Base-by-base conservation (phyloP, 306 rosid species). In the Cyclanthera cordifolia region DNA sequence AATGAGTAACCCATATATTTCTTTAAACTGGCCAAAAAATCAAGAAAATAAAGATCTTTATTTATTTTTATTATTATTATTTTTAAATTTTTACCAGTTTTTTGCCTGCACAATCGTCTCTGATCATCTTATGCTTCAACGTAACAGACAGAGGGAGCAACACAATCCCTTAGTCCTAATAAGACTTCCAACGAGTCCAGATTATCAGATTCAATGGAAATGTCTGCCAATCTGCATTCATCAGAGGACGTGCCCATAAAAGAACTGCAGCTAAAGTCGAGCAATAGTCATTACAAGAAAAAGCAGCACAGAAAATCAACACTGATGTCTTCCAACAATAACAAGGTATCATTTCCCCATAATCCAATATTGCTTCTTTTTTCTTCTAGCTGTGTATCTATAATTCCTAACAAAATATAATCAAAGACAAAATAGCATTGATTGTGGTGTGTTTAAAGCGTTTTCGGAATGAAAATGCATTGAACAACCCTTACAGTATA, bases 331-430 rank as follows among this genome's bases (percentile, higher is more conserved):
- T 75, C 75, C 76, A 75, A 72, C 28, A 73, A 77, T 68, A 79
- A 79, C 67, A 76, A 85, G 94, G 96, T 87, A 47, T 56, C n/a
- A 48, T 19, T 52, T 5, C 23, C 57, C 19, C 60, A 47, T n/a
- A 37, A 34, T 9, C 50, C 34, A 21, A 43, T 64, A 2, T 20
- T 56, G 8, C 43, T 58, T 16, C 8, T 57, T 16, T 57, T 57
- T 28, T 32, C 30, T 16, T 30, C 23, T 58, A 16, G 46, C 46
- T 59, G 47, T 2, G 43, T 64, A 37, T 65, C 34, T 13, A 21
- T 43, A 37, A 52, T 43, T 58, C 46, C 37, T 43, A 23, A 64
- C 5, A 39, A 43, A 64, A 64, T 41, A 64, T 17, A 64, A 64
- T 11, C 51, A 14, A 64, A 64, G 20, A 3, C 10, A 21, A 20